Evolutionary conservation across 257 asterid genomes (phyloP), one percentile per base, ranked within the genome.

Genomic region (Eucommia ulmoides): DNA sequence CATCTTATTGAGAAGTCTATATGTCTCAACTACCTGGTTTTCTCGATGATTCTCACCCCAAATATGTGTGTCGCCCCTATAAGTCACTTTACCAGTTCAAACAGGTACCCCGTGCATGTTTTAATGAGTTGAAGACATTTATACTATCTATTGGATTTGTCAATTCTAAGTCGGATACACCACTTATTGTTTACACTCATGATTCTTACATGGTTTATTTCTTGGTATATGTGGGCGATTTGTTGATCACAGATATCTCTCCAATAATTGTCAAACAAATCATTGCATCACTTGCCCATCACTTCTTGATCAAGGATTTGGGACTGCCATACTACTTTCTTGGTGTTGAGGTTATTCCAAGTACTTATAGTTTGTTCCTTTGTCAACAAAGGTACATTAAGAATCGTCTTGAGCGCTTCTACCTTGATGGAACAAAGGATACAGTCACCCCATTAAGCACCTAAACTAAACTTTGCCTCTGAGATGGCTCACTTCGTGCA

Each of bases 51-150:
- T 12, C 38, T 12, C 38, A 12, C 7, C 38, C 38, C 7, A 29
- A 29, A 5, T 29, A 16, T 56, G 45, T 26, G 8, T 3, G 1
- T 56, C 38, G 12, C 8, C 12, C 12, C 7, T 12, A 29, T 29
- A 29, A 29, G 38, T 29, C 12, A 29, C 38, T 29, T 29, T 29
- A 59, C 20, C 58, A 52, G 0, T 46, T 59, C 29, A 45, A 52
- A 29, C 38, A 60, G 24, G 64, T 51, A 2, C 51, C 58, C 0
- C 52, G 51, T 0, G 52, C 45, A 5, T 59, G 64, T 56, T 44
- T 24, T 22, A 15, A 15, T 2, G 7, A 22, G 12, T 2, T 33
- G 25, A 1, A 14, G 24, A 1, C 4, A 2, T 0, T 19, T 20
- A 0, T 18, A 41, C 16, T 20, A 41, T 1, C 1, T 3, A 2